Evolutionary conservation across 164 flowering plant species (phyloP).

Genomic region (Sedum album): DNA sequence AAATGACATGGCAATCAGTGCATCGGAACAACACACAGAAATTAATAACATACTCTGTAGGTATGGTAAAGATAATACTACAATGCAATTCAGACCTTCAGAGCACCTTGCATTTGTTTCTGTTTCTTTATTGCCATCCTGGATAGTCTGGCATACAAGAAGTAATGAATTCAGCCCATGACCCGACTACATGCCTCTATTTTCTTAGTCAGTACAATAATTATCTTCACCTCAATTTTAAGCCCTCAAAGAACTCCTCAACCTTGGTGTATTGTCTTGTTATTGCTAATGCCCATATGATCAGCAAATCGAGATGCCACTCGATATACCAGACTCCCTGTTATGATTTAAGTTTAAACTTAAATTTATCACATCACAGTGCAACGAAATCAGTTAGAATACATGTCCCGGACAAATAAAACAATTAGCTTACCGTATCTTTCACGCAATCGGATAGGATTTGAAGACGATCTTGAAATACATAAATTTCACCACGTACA

Average conservation of each 20-base stretch:
- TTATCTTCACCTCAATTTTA: slow-evolving; percentile 48
- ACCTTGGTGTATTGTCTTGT: slow-evolving; percentile 39
- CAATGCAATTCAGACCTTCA: slow-evolving; percentile 37
- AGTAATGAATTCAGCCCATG: neutral
- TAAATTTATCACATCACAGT: too few species aligned
- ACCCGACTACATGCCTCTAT: neutral
- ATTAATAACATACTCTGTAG: neutral
- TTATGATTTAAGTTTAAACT: slow-evolving; percentile 7
- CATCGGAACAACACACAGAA: neutral
- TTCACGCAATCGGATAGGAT: slow-evolving; percentile 30
- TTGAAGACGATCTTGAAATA: slow-evolving; percentile 51
- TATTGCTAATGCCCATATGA: slow-evolving; percentile 64
- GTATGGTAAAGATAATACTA: neutral
- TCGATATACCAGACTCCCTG: slow-evolving; percentile 66
- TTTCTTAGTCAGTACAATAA: neutral
- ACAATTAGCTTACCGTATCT: slow-evolving; percentile 51
- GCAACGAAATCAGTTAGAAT: too few species aligned
- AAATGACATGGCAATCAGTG: neutral
- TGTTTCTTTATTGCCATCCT: slow-evolving; percentile 56
- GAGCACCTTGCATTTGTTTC: slow-evolving; percentile 47
- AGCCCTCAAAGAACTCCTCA: slow-evolving; percentile 48
- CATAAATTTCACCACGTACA: slow-evolving; percentile 41
- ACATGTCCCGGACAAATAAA: neutral
- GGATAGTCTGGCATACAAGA: slow-evolving; percentile 27
- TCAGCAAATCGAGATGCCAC: slow-evolving; percentile 78